Evolutionary conservation across 2,329 filamentous ascomycete species (phyloP), one percentile per base, ranked within the genome.

Genomic region (Microdochium bolleyi): DNA sequence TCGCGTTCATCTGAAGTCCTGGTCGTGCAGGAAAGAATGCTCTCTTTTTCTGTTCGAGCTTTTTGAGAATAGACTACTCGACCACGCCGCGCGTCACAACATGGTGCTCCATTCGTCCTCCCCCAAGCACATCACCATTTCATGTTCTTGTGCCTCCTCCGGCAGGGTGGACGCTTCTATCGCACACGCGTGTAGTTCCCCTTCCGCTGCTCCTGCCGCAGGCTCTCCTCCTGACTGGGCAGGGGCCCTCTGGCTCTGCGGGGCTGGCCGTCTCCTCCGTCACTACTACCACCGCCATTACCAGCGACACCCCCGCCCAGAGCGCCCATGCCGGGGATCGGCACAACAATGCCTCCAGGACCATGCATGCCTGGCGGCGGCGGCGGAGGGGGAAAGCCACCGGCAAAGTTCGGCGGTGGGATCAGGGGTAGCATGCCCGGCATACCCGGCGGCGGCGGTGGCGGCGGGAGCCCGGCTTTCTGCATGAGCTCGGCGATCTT

Each of bases 141-240:
- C n/a, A n/a, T n/a, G n/a, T n/a, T n/a, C n/a, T n/a, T n/a, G n/a
- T n/a, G n/a, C n/a, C n/a, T n/a, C n/a, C n/a, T n/a, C n/a, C n/a
- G n/a, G n/a, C n/a, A n/a, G n/a, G n/a, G n/a, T n/a, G n/a, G n/a
- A n/a, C n/a, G n/a, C n/a, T n/a, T n/a, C n/a, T 75, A 81, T 49
- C 76, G 70, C 24, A 73, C 65, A 50, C 78, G 69, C 16, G 80
- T 85, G 61, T 83, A 85, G 57, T 84, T 76, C 3, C 82, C 82
- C 52, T 75, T 74, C 53, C 79, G 79, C 74, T 92, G 89, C 68
- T 92, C 88, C 67, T 86, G 82, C 60, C 85, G 81, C 60, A 95
- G 70, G 60, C 88, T 92, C 65, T 94, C 90, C 64, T 88, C 83
- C 69, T 95, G 90, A 64, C 88, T 92, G 0, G 90, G 90, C 46